Percentiles rank a stretch among this genome's conserved stretches.
phyloP scores from a whole-genome alignment of 2,329 filamentous ascomycete genomes.

The Arthrocladium fulminans region DNA sequence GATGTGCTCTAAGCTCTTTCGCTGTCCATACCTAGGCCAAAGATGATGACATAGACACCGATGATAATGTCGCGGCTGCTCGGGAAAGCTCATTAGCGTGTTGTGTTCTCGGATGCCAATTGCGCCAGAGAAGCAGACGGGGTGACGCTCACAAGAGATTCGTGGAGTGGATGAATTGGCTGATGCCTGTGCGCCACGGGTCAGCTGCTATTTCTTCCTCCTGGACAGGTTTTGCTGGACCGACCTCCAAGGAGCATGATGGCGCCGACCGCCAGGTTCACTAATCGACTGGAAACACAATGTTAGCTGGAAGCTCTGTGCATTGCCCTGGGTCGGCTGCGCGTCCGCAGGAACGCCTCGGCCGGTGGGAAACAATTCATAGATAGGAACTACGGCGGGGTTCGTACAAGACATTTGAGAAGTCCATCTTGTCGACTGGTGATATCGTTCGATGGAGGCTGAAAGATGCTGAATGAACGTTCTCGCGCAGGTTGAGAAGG shows the following conservation, averaged over 20 bases:
- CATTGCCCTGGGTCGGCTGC: no score
- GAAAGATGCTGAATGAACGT: not conserved
- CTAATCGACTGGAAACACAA: slow-evolving; percentile 61
- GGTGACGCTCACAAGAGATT: slow-evolving; percentile 25
- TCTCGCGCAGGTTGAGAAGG: not conserved
- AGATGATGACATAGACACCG: slow-evolving; percentile 80
- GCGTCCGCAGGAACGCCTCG: no score
- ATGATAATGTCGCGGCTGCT: slow-evolving; percentile 63
- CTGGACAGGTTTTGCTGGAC: slow-evolving; percentile 5
- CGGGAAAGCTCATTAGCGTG: slow-evolving; percentile 9
- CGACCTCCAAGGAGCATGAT: slow-evolving; percentile 76
- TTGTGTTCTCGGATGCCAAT: not conserved
- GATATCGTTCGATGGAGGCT: not conserved
- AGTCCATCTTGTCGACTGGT: slow-evolving; percentile 58
- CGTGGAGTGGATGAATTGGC: slow-evolving; percentile 35
- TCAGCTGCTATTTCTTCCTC: slow-evolving; percentile 24
- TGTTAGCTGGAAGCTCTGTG: slow-evolving; percentile 9
- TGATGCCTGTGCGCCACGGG: slow-evolving; percentile 28
- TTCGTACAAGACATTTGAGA: slow-evolving; percentile 78
- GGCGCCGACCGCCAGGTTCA: slow-evolving; percentile 80
- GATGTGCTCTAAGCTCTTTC: slow-evolving; percentile 1
- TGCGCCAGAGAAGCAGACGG: not conserved
- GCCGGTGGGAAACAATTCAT: no score
- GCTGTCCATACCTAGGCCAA: slow-evolving; percentile 64
- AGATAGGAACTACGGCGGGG: not conserved